Base-by-base conservation (phyloP, 495 filamentous ascomycete genomes). In the Neurospora sp. region DNA sequence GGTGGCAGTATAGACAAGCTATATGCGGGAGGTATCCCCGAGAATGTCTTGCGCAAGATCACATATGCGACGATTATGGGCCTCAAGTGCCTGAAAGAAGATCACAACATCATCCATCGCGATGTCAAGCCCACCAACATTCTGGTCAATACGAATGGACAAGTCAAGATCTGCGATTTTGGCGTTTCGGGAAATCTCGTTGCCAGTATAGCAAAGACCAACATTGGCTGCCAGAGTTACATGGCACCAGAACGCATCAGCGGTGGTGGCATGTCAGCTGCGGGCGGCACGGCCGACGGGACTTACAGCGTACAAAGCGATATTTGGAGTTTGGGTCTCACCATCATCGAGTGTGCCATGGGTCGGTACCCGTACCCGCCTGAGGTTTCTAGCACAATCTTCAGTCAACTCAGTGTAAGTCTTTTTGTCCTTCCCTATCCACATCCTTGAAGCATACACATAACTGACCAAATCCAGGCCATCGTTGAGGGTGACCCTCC, bases 121-220 rank as follows among this genome's bases (percentile, higher is more conserved):
- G 96, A 99, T 79, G 96, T 99, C 73, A 99, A 99, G 79, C 96
- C 96, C 18, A 99, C 96, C 20, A 99, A 99, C 75, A 97, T 99
- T 71, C 85, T 99, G 39, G 89, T 93, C 78, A 98, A 98, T 81
- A 92, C 89, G 16, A 86, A 88, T 68, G 96, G 96, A 3, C 94
- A 98, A 78, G 86, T 98, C 81, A 99, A 99, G 82, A 97, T 99
- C 69, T 99, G 96, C 82, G 96, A 99, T 82, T 99, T 99, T 79
- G 96, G 96, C 76, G 96, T 99, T 12, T 96, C 92, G 70, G 96
- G 96, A 42, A 99, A 99, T 77, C 83, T 99, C 14, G 96, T 99
- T 27, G 94, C 96, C 4, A 97, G 93, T 83, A 98, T 98, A 75
- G 96, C 96, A 31, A 98, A 97, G 82, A 99, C 96, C 31, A 99